phyloP scores from a whole-genome alignment of 2,329 filamentous ascomycete species.

The Cryphonectria naterciae region DNA sequence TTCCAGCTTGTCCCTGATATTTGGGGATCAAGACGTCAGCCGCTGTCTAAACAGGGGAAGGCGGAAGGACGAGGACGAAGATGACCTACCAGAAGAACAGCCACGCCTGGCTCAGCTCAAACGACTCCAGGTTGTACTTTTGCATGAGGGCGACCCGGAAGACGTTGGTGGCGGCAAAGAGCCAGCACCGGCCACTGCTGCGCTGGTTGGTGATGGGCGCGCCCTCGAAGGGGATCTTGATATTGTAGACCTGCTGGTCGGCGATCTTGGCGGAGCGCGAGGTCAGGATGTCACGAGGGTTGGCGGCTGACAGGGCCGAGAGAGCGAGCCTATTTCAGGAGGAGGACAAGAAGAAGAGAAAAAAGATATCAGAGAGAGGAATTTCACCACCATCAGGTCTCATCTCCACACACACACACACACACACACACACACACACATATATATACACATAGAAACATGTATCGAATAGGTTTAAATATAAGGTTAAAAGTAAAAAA shows the following conservation, averaged over 20 bases:
- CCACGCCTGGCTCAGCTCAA: slow-evolving; percentile 87
- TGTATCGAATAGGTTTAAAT: too few species aligned
- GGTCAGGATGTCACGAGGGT: slow-evolving; percentile 68
- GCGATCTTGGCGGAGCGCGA: slow-evolving; percentile 65
- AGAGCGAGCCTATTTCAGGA: slow-evolving; percentile 66
- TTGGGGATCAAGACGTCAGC: not conserved
- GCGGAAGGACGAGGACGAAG: not conserved
- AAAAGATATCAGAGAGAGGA: not conserved
- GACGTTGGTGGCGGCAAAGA: slow-evolving; percentile 89
- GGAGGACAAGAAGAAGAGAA: not conserved
- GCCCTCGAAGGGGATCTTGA: slow-evolving; percentile 81
- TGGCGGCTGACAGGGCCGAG: slow-evolving; percentile 69
- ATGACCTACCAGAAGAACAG: slow-evolving; percentile 74
- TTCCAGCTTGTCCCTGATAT: slow-evolving; percentile 75
- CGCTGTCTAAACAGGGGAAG: too few species aligned
- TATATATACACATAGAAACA: too few species aligned
- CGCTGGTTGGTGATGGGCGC: slow-evolving; percentile 84
- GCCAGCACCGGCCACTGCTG: slow-evolving; percentile 83
- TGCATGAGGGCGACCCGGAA: slow-evolving; percentile 89
- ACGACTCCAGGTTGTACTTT: slow-evolving; percentile 74
- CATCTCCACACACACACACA: not conserved
- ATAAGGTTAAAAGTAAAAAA: not conserved
- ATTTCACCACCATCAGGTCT: not conserved
- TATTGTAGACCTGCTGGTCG: slow-evolving; percentile 81
- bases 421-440: too few species aligned